Percentiles rank a stretch among this genome's conserved stretches.
Conservation (phyloP, 345 rosid genomes). For the Kernera saxatilis region DNA sequence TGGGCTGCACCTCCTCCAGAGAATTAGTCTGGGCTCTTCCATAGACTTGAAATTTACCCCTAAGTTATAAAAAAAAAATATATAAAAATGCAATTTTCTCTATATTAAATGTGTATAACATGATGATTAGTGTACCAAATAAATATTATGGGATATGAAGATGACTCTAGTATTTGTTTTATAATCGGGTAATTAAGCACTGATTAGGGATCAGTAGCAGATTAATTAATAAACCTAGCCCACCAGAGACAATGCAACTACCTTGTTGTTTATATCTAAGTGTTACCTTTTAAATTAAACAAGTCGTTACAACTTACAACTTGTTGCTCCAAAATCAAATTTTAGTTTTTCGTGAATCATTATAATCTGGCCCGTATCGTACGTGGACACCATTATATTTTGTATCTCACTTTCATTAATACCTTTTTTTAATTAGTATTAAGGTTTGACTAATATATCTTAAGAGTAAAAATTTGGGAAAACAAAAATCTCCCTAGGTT, state of each 20-base stretch:
- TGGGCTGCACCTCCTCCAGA: no score
- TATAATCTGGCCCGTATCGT: conserved; percentile 6
- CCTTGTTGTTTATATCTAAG: neutral
- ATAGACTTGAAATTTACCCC: no score
- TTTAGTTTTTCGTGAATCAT: conserved; percentile 2
- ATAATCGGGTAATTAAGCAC: conserved; percentile 13
- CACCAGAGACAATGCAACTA: neutral
- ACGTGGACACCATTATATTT: neutral
- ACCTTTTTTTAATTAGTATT: neutral
- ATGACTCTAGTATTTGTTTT: conserved; percentile 6
- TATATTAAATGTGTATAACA: neutral
- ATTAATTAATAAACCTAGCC: conserved; percentile 5
- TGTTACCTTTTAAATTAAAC: neutral
- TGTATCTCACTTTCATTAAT: neutral
- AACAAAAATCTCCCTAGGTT: neutral
- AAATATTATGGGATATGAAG: neutral
- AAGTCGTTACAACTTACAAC: conserved; percentile 18
- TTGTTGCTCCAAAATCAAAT: conserved; percentile 4
- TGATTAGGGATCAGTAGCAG: neutral
- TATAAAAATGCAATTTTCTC: neutral
- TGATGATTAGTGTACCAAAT: neutral
- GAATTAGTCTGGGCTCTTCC: no score
- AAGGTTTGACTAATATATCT: no score
- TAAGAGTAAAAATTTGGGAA: no score
- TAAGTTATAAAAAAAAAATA: no score